A percentile compares a stretch with the other conserved stretches of the same genome.
These are phyloP conservation scores for Sarocladium oryzae DNA, from an alignment of 2,329 filamentous ascomycete species.

Conservation along the genomic window DNA sequence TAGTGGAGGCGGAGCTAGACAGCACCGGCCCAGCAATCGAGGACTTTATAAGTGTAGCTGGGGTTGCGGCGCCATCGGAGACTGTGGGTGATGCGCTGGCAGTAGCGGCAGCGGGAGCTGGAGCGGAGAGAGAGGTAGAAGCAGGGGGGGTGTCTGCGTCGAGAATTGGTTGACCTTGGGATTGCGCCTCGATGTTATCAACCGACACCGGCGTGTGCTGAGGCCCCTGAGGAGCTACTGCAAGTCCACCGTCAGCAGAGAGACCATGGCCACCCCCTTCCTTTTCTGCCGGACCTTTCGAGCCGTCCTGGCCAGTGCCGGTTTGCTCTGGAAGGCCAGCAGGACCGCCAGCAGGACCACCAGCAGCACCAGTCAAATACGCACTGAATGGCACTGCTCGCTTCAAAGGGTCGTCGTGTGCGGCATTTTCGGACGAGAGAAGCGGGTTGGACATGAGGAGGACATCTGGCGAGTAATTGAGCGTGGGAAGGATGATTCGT, in stretches of 20 bases:
- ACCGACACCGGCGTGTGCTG: constrained; percentile 6
- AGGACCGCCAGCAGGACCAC: not conserved
- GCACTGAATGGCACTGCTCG: constrained; percentile 13
- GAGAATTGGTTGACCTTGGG: not conserved
- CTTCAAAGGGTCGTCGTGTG: constrained; percentile 40
- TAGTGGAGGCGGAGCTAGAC: not conserved
- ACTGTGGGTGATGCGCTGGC: constrained; percentile 2
- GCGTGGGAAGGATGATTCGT: constrained; percentile 27
- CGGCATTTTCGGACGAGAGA: constrained; percentile 48
- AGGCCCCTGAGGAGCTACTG: not conserved
- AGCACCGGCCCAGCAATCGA: constrained; percentile 32
- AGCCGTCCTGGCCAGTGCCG: not conserved
- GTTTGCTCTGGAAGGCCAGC: not conserved
- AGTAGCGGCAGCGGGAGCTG: constrained; percentile 10
- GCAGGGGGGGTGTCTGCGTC: constrained; percentile 8
- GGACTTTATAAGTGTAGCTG: not conserved
- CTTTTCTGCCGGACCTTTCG: not conserved
- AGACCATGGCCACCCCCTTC: not conserved
- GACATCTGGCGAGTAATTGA: constrained; percentile 41
- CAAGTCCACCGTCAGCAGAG: not conserved
- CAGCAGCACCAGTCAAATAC: not conserved
- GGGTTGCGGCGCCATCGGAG: constrained; percentile 24
- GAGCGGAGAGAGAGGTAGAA: constrained; percentile 6
- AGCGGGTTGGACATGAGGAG: constrained; percentile 51
- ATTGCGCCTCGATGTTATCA: constrained; percentile 2